These are phyloP conservation scores for Dendrocalamus latiflorus DNA, from an alignment of 202 grass and related monocot genomes.

Conservation along the genomic window DNA sequence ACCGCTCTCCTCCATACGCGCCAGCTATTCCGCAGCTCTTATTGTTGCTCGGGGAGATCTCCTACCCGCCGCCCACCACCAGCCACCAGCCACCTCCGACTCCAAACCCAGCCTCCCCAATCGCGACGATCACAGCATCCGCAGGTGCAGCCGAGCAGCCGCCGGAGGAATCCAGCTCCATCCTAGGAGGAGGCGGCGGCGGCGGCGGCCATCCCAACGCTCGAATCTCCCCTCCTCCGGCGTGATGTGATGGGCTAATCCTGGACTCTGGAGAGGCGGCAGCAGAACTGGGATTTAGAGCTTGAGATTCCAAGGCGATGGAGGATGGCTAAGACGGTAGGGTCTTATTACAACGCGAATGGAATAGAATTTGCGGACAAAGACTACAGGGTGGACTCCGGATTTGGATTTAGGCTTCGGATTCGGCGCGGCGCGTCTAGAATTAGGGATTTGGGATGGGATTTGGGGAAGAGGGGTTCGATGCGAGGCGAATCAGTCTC, in stretches of 20 bases:
- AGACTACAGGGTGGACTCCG: slow-evolving; percentile 12
- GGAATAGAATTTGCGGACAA: neutral
- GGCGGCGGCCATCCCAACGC: slow-evolving; percentile 33
- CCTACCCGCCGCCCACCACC: slow-evolving; percentile 7
- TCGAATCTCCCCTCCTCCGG: slow-evolving; percentile 28
- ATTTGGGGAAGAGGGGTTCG: neutral
- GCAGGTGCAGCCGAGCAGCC: slow-evolving; percentile 27
- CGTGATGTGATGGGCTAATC: neutral
- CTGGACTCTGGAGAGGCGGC: neutral
- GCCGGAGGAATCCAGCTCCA: slow-evolving; percentile 60
- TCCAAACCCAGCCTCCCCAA: slow-evolving; percentile 6
- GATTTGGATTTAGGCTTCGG: slow-evolving; percentile 17
- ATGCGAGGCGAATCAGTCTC: neutral
- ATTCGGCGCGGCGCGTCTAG: neutral
- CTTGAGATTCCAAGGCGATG: neutral
- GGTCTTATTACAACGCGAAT: neutral
- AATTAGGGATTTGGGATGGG: slow-evolving; percentile 8
- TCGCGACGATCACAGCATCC: slow-evolving; percentile 39
- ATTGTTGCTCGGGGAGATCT: slow-evolving; percentile 24
- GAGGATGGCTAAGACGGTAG: neutral
- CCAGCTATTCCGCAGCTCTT: slow-evolving; percentile 18
- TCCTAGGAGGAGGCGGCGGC: slow-evolving; percentile 29
- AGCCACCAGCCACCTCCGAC: slow-evolving; percentile 13
- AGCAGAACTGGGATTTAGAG: slow-evolving; percentile 5
- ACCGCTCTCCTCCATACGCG: slow-evolving; percentile 28